These are phyloP conservation scores for Rhazya stricta DNA, from an alignment of 257 asterid species.

Conservation along the genomic window DNA sequence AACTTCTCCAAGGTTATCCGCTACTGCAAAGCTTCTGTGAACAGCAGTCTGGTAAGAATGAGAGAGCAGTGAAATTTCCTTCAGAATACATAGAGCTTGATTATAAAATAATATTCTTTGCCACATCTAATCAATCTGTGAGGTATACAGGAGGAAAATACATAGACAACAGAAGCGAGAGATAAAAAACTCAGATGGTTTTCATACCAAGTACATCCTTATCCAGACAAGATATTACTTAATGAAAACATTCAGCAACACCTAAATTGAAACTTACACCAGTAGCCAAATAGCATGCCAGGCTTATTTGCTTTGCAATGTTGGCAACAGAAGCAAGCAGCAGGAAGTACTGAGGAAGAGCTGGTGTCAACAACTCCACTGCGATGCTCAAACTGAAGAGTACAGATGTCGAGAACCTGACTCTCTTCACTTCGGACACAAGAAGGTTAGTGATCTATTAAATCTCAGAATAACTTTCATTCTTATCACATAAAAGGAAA, in stretches of 20 bases:
- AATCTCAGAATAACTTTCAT: neutral
- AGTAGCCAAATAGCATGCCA: constrained; percentile 83
- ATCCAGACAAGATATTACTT: neutral
- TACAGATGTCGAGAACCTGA: constrained; percentile 81
- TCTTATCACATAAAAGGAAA: neutral
- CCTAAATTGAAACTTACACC: constrained; percentile 55
- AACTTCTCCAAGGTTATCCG: constrained; percentile 89
- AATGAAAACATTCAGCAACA: neutral
- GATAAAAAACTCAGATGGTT: neutral
- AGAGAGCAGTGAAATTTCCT: neutral
- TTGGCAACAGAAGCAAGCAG: constrained; percentile 94
- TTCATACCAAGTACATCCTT: neutral
- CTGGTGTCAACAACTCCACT: constrained; percentile 86
- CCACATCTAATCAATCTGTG: neutral
- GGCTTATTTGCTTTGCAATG: constrained; percentile 91
- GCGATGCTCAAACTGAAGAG: constrained; percentile 92
- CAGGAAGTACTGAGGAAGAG: constrained; percentile 70
- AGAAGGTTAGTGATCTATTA: constrained; percentile 14
- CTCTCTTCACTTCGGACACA: constrained; percentile 59
- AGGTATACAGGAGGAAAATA: neutral
- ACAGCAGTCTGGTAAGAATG: constrained; percentile 68
- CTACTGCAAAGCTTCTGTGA: constrained; percentile 85
- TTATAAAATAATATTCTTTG: neutral
- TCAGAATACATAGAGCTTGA: neutral
- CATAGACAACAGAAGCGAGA: neutral